Conservation (phyloP, 768 basidiomycete species). For the Thelephora ganbajun region DNA sequence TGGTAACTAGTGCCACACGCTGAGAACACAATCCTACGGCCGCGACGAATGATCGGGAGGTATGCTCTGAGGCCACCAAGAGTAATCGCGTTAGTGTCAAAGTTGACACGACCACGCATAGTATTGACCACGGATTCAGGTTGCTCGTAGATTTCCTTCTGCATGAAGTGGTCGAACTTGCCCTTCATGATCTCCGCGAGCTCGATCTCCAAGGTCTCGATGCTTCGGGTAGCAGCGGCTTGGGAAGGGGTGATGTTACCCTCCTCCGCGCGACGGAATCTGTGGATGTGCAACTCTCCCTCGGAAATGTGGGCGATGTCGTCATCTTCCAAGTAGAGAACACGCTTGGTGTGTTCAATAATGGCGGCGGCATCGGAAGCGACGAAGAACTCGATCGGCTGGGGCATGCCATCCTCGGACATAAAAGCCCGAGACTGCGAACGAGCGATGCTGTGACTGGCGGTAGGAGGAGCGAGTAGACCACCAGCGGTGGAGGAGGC, state of each 20-base stretch:
- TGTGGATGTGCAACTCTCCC: slow-evolving; percentile 97
- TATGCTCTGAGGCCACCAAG: slow-evolving; percentile 93
- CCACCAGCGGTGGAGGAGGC: slow-evolving; percentile 35
- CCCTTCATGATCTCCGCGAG: slow-evolving; percentile 99
- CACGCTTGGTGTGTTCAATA: slow-evolving; percentile 97
- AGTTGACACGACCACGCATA: slow-evolving; percentile 99
- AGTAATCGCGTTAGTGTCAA: slow-evolving; percentile 81
- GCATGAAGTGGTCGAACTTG: slow-evolving; percentile 99
- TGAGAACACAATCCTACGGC: slow-evolving; percentile 88
- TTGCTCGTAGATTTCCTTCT: slow-evolving; percentile 99
- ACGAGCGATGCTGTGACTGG: slow-evolving; percentile 70
- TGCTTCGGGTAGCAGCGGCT: slow-evolving; percentile 69
- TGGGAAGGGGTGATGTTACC: slow-evolving; percentile 25
- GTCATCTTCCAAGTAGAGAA: slow-evolving; percentile 96
- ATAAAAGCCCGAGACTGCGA: slow-evolving; percentile 97
- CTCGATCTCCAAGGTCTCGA: slow-evolving; percentile 97
- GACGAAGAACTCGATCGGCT: slow-evolving; percentile 99
- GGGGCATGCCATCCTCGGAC: slow-evolving; percentile 95
- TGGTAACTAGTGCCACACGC: slow-evolving; percentile 99
- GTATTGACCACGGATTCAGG: slow-evolving; percentile 99
- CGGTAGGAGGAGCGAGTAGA: slow-evolving; percentile 54
- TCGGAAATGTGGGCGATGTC: slow-evolving; percentile 97
- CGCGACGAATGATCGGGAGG: slow-evolving; percentile 89
- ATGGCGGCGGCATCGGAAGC: slow-evolving; percentile 95
- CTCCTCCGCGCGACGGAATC: slow-evolving; percentile 81